Evolutionary conservation across 139 green algal species (phyloP), one percentile per base, ranked within the genome.

Genomic region (Chlorella sorokiniana): DNA sequence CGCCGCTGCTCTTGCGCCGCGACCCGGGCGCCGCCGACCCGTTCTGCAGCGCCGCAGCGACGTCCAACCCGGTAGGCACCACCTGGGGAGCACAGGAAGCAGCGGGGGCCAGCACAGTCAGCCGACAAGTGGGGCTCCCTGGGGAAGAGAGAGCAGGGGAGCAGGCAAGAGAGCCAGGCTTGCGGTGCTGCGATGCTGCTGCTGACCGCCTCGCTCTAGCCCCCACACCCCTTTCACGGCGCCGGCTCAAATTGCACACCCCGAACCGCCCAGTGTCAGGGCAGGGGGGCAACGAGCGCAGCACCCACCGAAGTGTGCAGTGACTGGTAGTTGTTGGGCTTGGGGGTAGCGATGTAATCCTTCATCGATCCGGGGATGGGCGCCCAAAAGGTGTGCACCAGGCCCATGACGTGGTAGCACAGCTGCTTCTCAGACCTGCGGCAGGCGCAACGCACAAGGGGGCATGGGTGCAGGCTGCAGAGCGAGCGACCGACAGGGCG

Each of bases 261-360:
- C n/a, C n/a, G n/a, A n/a, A n/a, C n/a, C n/a, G n/a, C n/a, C n/a
- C n/a, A n/a, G n/a, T n/a, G n/a, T n/a, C n/a, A n/a, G n/a, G n/a
- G n/a, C 35, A 72, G 9, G 42, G 29, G 14, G 8, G n/a, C 65
- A 27, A 45, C 10, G 5, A 31, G 16, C 31, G 11, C 31, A 11
- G 11, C 70, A 54, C 91, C 84, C 74, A 97, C 89, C 1, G 86
- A 93, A 16, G 94, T 98, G 81, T 97, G 93, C 44, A 98, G 86
- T 25, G 72, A 84, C 83, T 92, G 91, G 85, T 97, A 97, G 42
- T 92, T 92, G 78, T 96, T 96, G 61, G 86, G 64, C 80, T 97
- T 97, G 52, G 94, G 92, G 4, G 92, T 96, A n/a, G 93, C 91
- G 38, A 98, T 96, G 90, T 94, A 98, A 78, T 98, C 94, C 85